A percentile compares a stretch with the other conserved stretches of the same genome.
phyloP scores from a whole-genome alignment of 805 yeast species.

The Grigorovia jiainica region DNA sequence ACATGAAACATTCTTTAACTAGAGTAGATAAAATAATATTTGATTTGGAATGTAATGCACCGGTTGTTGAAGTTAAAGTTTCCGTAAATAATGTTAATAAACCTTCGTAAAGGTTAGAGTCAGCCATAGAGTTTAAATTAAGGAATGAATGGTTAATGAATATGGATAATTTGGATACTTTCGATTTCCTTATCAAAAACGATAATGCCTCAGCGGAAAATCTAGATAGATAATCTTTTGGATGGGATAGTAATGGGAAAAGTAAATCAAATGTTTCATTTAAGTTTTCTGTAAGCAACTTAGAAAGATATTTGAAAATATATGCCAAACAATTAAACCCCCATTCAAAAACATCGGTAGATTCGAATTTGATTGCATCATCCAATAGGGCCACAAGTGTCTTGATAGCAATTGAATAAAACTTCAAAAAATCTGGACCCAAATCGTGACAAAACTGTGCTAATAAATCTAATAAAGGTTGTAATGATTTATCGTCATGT shows the following conservation, averaged over 20 bases:
- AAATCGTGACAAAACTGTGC: slow-evolving; percentile 86
- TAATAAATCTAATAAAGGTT: slow-evolving; percentile 70
- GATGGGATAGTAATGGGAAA: slow-evolving; percentile 49
- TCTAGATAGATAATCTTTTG: slow-evolving; percentile 59
- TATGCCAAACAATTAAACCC: slow-evolving; percentile 79
- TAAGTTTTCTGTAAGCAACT: slow-evolving; percentile 51
- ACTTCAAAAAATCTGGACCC: slow-evolving; percentile 81
- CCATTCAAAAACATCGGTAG: slow-evolving; percentile 66
- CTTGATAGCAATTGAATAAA: slow-evolving; percentile 44
- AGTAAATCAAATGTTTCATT: slow-evolving; percentile 59
- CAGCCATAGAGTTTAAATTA: slow-evolving; percentile 28
- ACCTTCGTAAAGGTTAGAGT: slow-evolving; percentile 45
- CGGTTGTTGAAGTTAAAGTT: slow-evolving; percentile 62
- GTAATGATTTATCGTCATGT: slow-evolving; percentile 63
- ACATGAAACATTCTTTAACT: slow-evolving; percentile 25
- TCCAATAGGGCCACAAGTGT: slow-evolving; percentile 38
- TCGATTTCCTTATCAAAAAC: slow-evolving; percentile 65
- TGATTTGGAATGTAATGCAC: slow-evolving; percentile 67
- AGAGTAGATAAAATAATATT: slow-evolving; percentile 38
- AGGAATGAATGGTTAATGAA: slow-evolving; percentile 39
- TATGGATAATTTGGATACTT: slow-evolving; percentile 34
- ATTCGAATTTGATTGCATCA: slow-evolving; percentile 39
- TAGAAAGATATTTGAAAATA: slow-evolving; percentile 77
- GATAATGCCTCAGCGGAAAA: slow-evolving; percentile 90
- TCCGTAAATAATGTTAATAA: slow-evolving; percentile 58